Base-by-base conservation (phyloP, 805 yeast genomes). In the Ogataea chonburiensis region DNA sequence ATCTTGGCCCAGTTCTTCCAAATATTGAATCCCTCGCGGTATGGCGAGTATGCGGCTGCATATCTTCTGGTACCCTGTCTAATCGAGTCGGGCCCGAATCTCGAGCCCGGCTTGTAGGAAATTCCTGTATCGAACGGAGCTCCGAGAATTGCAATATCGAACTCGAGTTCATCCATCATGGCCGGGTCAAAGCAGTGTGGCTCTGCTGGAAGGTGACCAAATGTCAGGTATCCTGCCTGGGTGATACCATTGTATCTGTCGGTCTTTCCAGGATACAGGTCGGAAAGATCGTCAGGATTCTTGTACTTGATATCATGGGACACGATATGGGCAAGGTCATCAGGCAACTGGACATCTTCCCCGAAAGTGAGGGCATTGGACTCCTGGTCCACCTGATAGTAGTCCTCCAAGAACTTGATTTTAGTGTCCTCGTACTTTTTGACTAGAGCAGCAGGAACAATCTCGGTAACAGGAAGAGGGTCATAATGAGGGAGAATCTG, bases 71-170 rank as follows among this genome's bases (percentile, higher is more conserved):
- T 64, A 0, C 65, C 69, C 44, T 60, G 64, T 42, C 80, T 54
- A 13, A 75, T 68, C 1, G 68, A 66, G 43, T 67, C 71, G 1
- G 79, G 79, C 1, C 77, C 79, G 55, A 74, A 73, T 18, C 79
- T 53, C 5, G 79, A 77, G 2, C 79, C 79, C 0, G 79, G 78
- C 22, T 77, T 54, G 50, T 59, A 74, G 0, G 75, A 64, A 1
- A 67, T 69, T 1, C 77, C 77, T 1, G 78, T 73, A 44, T 75
- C 80, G 42, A 71, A 74, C 1, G 77, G 76, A 1, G 79, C 79
- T 1, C 80, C 80, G 10, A 73, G 67, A 17, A 74, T 63, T 2
- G 77, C 79, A 26, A 74, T 68, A 46, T 74, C 80, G 28, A 55
- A 50, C 17, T 47, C 42, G 11, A 44, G 14, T 3, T 39, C 40